phyloP scores from a whole-genome alignment of 2,329 filamentous ascomycete species.

The Xylariaceae sp. region DNA sequence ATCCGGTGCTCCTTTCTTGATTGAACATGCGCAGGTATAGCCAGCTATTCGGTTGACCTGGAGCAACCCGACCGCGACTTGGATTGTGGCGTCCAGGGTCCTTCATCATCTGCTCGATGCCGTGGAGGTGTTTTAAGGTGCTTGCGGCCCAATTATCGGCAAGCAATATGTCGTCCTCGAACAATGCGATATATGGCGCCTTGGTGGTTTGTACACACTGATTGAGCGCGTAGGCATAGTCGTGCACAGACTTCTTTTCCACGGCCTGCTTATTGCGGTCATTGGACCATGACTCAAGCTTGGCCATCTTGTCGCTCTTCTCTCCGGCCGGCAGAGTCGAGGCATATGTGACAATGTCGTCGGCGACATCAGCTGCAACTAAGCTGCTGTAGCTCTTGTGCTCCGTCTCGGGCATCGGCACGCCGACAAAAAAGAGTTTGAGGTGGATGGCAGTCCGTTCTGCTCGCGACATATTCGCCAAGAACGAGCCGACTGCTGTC shows the following conservation, averaged over 20 bases:
- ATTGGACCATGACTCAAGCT: constrained; percentile 20
- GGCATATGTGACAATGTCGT: constrained; percentile 28
- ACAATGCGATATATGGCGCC: constrained; percentile 29
- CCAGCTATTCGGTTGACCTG: constrained; percentile 28
- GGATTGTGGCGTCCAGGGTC: constrained; percentile 23
- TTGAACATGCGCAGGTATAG: constrained; percentile 31
- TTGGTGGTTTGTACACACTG: constrained; percentile 25
- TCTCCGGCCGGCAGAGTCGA: constrained; percentile 16
- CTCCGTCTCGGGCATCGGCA: constrained; percentile 23
- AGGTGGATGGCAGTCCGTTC: constrained; percentile 26
- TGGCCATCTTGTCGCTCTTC: constrained; percentile 18
- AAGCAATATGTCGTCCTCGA: constrained; percentile 31
- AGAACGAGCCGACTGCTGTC: constrained; percentile 29
- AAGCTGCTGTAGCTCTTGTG: constrained; percentile 25
- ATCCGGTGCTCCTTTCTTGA: constrained; percentile 29
- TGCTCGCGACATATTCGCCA: constrained; percentile 28
- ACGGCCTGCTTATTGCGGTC: constrained; percentile 21
- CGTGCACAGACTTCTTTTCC: constrained; percentile 28
- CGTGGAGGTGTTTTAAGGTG: constrained; percentile 24
- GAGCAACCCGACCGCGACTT: constrained; percentile 17
- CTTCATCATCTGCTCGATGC: constrained; percentile 27
- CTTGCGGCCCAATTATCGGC: constrained; percentile 29
- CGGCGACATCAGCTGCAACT: constrained; percentile 18
- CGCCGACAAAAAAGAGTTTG: constrained; percentile 31
- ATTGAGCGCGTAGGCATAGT: constrained; percentile 29